Conservation (phyloP, 495 filamentous ascomycete genomes). For the Astrothelium macrocarpum region DNA sequence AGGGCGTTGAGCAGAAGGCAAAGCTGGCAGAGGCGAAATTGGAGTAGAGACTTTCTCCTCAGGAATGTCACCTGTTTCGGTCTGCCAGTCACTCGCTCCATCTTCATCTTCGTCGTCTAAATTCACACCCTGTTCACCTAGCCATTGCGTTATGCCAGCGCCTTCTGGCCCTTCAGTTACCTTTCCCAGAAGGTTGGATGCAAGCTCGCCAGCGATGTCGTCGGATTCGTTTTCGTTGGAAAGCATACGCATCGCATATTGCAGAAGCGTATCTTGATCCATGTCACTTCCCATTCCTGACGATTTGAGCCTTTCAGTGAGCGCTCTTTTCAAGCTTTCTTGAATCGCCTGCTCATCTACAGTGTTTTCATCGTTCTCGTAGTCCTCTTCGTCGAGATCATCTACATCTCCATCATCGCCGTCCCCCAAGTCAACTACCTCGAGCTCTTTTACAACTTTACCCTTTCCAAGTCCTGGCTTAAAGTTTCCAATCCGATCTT, state of each 20-base stretch:
- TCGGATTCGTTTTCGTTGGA: slow-evolving; percentile 23
- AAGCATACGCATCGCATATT: slow-evolving; percentile 28
- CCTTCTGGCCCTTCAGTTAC: slow-evolving; percentile 15
- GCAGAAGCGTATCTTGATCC: slow-evolving; percentile 27
- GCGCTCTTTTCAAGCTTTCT: slow-evolving; percentile 22
- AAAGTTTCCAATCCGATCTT: slow-evolving; percentile 14
- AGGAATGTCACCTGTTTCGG: not conserved
- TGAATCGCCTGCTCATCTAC: slow-evolving; percentile 12
- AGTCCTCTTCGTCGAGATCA: slow-evolving; percentile 2
- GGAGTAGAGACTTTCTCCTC: not conserved
- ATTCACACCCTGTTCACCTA: slow-evolving; percentile 21
- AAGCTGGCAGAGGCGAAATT: slow-evolving; percentile 10
- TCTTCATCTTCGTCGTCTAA: slow-evolving; percentile 15
- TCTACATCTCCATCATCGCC: not conserved
- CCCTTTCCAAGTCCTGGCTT: not conserved
- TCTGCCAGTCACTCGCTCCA: slow-evolving; percentile 10
- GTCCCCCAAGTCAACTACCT: not conserved
- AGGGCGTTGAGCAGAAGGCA: slow-evolving; percentile 2
- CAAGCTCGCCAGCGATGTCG: slow-evolving; percentile 27
- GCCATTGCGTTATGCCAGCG: slow-evolving; percentile 18
- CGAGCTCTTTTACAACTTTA: slow-evolving; percentile 4
- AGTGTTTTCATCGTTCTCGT: slow-evolving; percentile 7
- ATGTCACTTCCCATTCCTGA: slow-evolving; percentile 25
- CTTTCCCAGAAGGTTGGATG: slow-evolving; percentile 24
- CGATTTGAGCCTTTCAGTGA: slow-evolving; percentile 21